phyloP scores from a whole-genome alignment of 169 alveolate species.

The Plasmodium knowlesi region DNA sequence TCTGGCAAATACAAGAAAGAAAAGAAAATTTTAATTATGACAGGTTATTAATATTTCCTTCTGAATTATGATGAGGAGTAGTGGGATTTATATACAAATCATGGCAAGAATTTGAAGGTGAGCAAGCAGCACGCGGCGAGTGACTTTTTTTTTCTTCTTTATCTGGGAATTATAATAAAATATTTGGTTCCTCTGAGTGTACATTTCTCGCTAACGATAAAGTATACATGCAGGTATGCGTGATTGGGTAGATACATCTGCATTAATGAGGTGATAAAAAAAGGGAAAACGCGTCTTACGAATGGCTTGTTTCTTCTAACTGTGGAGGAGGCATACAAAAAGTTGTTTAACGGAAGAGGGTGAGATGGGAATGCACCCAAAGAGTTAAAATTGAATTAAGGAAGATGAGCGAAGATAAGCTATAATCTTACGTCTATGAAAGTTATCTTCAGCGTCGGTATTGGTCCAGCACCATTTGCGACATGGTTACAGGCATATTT shows the following conservation, averaged over 20 bases:
- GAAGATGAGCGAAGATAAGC: background rate
- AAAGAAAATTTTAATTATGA: background rate
- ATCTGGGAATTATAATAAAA: background rate
- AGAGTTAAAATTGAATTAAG: background rate
- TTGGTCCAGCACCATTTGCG: background rate
- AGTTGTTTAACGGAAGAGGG: background rate
- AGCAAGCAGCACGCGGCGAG: background rate
- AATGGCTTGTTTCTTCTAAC: background rate
- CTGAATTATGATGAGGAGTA: background rate
- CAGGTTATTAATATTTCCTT: background rate
- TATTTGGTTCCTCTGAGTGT: background rate
- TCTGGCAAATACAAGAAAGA: background rate
- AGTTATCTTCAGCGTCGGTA: background rate
- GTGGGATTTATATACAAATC: background rate
- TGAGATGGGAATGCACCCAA: background rate
- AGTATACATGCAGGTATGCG: background rate
- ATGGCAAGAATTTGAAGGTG: background rate
- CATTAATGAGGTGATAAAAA: background rate
- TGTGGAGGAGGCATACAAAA: background rate
- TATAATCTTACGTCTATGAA: background rate
- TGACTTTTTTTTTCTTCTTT: background rate
- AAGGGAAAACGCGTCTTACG: background rate
- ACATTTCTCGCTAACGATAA: background rate
- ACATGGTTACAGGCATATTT: background rate
- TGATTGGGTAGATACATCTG: background rate